These are phyloP conservation scores for Leccinum subgranulosum DNA, from an alignment of 768 basidiomycete species.

Conservation along the genomic window DNA sequence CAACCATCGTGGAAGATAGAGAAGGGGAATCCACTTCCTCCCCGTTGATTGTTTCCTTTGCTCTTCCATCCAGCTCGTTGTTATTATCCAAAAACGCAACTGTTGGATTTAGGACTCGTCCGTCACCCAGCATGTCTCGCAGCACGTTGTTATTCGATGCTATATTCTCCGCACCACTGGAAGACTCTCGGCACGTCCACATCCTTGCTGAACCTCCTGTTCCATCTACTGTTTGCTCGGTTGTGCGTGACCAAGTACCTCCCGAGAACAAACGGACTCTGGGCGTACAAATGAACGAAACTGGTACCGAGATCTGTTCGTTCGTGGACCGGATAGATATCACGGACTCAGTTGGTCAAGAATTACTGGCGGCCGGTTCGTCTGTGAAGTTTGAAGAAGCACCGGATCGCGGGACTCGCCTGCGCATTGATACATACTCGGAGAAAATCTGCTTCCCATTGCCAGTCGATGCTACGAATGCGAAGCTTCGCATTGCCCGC, in stretches of 20 bases:
- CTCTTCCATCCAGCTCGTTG: constrained; percentile 15
- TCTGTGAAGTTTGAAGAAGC: constrained; percentile 16
- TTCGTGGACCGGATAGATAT: constrained; percentile 22
- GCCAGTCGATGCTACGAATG: constrained; percentile 37
- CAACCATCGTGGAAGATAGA: constrained; percentile 16
- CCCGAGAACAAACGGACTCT: constrained; percentile 16
- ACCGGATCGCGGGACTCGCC: background rate
- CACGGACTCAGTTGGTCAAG: constrained; percentile 18
- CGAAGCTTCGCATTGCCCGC: constrained; percentile 47
- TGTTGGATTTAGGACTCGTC: constrained; percentile 20
- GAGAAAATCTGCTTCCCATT: constrained; percentile 40
- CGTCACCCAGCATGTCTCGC: constrained; percentile 9
- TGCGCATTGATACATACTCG: constrained; percentile 16
- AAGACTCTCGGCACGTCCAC: constrained; percentile 20
- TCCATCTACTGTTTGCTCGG: background rate
- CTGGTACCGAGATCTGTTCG: constrained; percentile 13
- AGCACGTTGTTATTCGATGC: constrained; percentile 4
- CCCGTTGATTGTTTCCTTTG: constrained; percentile 26
- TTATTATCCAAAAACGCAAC: constrained; percentile 9
- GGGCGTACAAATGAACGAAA: constrained; percentile 14
- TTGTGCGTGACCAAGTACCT: background rate
- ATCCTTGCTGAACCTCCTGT: constrained; percentile 23
- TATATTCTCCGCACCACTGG: constrained; percentile 21
- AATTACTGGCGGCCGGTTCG: constrained; percentile 14
- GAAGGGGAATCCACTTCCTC: constrained; percentile 15